These are phyloP conservation scores for Bipolaris sorokiniana DNA, from an alignment of 2,329 filamentous ascomycete genomes.

Conservation along the genomic window DNA sequence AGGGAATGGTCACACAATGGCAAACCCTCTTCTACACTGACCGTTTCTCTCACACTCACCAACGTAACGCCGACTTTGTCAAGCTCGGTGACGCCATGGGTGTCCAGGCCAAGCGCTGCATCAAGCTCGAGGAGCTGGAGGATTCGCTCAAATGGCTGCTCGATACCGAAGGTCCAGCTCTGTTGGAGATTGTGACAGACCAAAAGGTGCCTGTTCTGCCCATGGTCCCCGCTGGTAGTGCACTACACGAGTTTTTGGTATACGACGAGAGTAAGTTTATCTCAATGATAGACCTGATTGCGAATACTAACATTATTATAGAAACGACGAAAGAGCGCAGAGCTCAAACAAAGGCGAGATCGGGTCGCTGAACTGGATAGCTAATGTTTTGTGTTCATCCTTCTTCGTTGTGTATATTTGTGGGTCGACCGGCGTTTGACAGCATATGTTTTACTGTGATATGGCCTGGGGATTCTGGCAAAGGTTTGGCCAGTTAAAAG, in stretches of 20 bases:
- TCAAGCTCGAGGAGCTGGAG: constrained; percentile 77
- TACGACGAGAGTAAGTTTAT: constrained; percentile 74
- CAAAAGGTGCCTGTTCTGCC: constrained; percentile 91
- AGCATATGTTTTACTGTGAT: constrained; percentile 1
- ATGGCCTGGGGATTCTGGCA: background rate
- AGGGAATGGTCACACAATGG: constrained; percentile 99
- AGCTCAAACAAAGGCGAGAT: constrained; percentile 39
- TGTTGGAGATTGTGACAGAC: constrained; percentile 91
- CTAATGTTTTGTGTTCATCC: constrained; percentile 15
- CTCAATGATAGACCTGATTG: background rate
- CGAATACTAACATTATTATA: constrained; percentile 17
- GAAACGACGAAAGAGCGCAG: constrained; percentile 36
- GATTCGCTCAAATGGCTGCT: constrained; percentile 88
- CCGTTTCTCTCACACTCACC: constrained; percentile 89
- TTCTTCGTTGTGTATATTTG: constrained; percentile 29
- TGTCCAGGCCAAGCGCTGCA: constrained; percentile 73
- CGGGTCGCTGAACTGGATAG: constrained; percentile 29
- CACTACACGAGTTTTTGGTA: constrained; percentile 89
- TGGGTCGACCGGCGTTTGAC: constrained; percentile 27
- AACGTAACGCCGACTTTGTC: constrained; percentile 94
- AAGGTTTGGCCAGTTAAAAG: constrained; percentile 13
- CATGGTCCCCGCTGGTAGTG: constrained; percentile 90
- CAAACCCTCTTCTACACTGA: constrained; percentile 97
- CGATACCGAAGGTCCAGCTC: constrained; percentile 80
- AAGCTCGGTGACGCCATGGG: constrained; percentile 93